A percentile compares a stretch with the other conserved stretches of the same genome.
These are phyloP conservation scores for Miscanthus lutarioriparius DNA, from an alignment of 176 grass and related monocot genomes.

Conservation along the genomic window DNA sequence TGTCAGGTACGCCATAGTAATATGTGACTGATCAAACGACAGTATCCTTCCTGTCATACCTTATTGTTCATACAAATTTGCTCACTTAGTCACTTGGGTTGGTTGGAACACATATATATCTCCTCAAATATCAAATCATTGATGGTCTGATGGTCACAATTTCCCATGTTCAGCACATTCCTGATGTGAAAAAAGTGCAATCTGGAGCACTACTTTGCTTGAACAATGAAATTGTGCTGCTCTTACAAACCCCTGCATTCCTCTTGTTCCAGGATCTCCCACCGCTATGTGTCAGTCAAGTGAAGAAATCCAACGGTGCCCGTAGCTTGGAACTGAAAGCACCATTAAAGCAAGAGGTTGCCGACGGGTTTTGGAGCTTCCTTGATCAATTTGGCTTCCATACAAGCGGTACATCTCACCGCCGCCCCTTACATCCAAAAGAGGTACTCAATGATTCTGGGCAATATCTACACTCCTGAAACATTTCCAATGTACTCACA, in stretches of 20 bases:
- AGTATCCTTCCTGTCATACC: background rate
- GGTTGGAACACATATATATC: background rate
- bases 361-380: too few species aligned
- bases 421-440: background rate
- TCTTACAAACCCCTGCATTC: background rate
- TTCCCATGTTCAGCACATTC: background rate
- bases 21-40: background rate
- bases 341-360: too few species aligned
- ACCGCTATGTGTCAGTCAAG: slow-evolving; percentile 6
- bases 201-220: background rate
- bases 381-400: too few species aligned
- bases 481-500: background rate
- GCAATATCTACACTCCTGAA: background rate
- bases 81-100: background rate
- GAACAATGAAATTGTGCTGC: background rate
- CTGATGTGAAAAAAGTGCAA: background rate
- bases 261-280: slow-evolving; percentile 32
- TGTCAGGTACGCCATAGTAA: slow-evolving; percentile 31
- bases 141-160: background rate
- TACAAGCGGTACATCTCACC: too few species aligned
- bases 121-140: background rate
- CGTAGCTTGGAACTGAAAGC: too few species aligned
- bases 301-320: too few species aligned
- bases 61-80: background rate
- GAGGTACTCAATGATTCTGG: slow-evolving; percentile 30